These are phyloP conservation scores for Monilinia aucupariae DNA, from an alignment of 2,329 filamentous ascomycete genomes.

Conservation along the genomic window DNA sequence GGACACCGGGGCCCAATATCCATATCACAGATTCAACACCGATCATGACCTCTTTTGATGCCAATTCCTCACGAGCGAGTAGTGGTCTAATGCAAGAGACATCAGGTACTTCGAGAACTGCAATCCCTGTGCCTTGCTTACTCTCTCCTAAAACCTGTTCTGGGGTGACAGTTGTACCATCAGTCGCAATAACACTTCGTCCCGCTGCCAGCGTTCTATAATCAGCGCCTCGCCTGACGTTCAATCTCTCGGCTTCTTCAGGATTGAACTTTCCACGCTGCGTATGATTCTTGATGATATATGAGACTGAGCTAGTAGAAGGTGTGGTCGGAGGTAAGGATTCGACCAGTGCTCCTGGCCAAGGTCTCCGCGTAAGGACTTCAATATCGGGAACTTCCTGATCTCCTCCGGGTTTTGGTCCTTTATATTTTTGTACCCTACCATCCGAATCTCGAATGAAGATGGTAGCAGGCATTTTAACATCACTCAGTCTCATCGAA, in stretches of 20 bases:
- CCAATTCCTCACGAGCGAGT: slow-evolving; percentile 67
- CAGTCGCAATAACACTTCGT: slow-evolving; percentile 53
- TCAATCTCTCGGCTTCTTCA: slow-evolving; percentile 56
- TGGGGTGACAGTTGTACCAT: slow-evolving; percentile 68
- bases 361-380: slow-evolving; percentile 70
- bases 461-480: slow-evolving; percentile 62
- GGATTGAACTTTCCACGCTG: slow-evolving; percentile 76
- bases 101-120: slow-evolving; percentile 74
- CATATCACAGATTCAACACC: slow-evolving; percentile 69
- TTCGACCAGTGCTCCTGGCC: slow-evolving; percentile 64
- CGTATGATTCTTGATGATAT: slow-evolving; percentile 73
- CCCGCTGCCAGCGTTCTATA: slow-evolving; percentile 60
- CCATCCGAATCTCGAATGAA: slow-evolving; percentile 63
- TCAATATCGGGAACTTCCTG: slow-evolving; percentile 55
- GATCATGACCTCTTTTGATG: slow-evolving; percentile 56
- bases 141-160: slow-evolving; percentile 76
- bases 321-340: slow-evolving; percentile 64
- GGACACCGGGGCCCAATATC: slow-evolving; percentile 68
- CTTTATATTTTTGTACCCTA: slow-evolving; percentile 62
- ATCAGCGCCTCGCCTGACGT: slow-evolving; percentile 54
- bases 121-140: slow-evolving; percentile 65
- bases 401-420: slow-evolving; percentile 54
- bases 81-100: slow-evolving; percentile 64
- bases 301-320: slow-evolving; percentile 67
- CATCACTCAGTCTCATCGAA: slow-evolving; percentile 60